A percentile compares a stretch with the other conserved stretches of the same genome.
Evolutionary conservation across 257 asterid genomes (phyloP).

Genomic region (Solanum tarijense): DNA sequence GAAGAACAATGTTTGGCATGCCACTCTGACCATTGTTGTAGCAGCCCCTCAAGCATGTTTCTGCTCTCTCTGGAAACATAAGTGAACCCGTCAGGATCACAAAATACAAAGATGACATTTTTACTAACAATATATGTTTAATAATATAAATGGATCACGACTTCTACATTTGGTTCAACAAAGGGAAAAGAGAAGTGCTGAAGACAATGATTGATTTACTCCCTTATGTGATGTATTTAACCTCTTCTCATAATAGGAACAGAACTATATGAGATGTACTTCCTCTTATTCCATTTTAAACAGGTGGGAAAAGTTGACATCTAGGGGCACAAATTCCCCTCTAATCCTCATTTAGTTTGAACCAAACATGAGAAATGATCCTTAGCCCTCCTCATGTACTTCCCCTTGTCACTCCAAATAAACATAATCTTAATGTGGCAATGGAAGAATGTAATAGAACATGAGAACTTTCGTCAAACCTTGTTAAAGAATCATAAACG

Average conservation of each 20-base stretch:
- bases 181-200: background rate
- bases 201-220: background rate
- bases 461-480: slow-evolving; percentile 28
- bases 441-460: background rate
- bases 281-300: background rate
- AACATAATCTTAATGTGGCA: background rate
- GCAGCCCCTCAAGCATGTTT: slow-evolving; percentile 75
- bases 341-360: background rate
- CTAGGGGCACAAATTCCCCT: background rate
- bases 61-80: slow-evolving; percentile 66
- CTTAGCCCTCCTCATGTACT: background rate
- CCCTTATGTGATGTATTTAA: background rate
- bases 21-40: slow-evolving; percentile 91
- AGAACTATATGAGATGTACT: background rate
- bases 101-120: background rate
- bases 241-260: background rate
- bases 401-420: background rate
- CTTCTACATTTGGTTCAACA: background rate
- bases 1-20: slow-evolving; percentile 59
- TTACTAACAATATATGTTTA: background rate
- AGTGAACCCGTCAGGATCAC: background rate
- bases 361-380: background rate
- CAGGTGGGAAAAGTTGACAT: background rate
- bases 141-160: background rate
- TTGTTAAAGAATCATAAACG: slow-evolving; percentile 57